Conservation (phyloP, 495 filamentous ascomycete genomes). For the Mycothermus thermophilus region DNA sequence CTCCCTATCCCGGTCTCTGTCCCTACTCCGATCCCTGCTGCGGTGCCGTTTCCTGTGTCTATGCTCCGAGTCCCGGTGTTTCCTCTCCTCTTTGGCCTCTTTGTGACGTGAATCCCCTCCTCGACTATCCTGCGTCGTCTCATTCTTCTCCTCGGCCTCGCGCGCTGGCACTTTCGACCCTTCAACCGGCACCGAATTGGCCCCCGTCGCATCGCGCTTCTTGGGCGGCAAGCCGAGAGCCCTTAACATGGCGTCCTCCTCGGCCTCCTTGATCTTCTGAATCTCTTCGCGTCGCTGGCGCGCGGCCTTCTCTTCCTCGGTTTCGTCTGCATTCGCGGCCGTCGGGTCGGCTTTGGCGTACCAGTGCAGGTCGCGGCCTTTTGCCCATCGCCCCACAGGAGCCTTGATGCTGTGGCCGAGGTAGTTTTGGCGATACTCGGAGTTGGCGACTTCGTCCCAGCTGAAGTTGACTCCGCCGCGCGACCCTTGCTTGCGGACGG, state of each 20-base stretch:
- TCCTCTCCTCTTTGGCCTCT: slow-evolving; percentile 2
- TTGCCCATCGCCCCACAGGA: slow-evolving; percentile 91
- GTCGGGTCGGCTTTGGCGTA: slow-evolving; percentile 59
- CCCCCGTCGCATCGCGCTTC: slow-evolving; percentile 32
- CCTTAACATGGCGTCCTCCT: slow-evolving; percentile 74
- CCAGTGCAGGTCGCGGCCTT: slow-evolving; percentile 75
- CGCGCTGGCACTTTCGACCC: slow-evolving; percentile 11
- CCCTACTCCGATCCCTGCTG: slow-evolving; percentile 13
- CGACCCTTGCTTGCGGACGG: slow-evolving; percentile 84
- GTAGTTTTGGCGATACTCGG: slow-evolving; percentile 88
- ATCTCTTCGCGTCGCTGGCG: slow-evolving; percentile 67
- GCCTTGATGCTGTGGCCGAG: slow-evolving; percentile 93
- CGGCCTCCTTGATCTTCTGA: slow-evolving; percentile 72
- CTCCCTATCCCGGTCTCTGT: slow-evolving; percentile 8
- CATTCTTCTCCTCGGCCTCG: slow-evolving; percentile 3
- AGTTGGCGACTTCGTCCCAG: slow-evolving; percentile 86
- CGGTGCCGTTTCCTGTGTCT: slow-evolving; percentile 24
- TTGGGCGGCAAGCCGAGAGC: slow-evolving; percentile 69
- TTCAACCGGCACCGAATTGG: slow-evolving; percentile 33
- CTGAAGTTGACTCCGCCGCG: slow-evolving; percentile 90
- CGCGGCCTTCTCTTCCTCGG: slow-evolving; percentile 45
- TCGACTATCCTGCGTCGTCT: slow-evolving; percentile 4
- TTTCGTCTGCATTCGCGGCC: slow-evolving; percentile 34
- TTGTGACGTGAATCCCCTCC: slow-evolving; percentile 12
- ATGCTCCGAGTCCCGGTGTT: slow-evolving; percentile 19